Evolutionary conservation across 495 filamentous ascomycete species (phyloP).

Genomic region (Penicillium argentinense): DNA sequence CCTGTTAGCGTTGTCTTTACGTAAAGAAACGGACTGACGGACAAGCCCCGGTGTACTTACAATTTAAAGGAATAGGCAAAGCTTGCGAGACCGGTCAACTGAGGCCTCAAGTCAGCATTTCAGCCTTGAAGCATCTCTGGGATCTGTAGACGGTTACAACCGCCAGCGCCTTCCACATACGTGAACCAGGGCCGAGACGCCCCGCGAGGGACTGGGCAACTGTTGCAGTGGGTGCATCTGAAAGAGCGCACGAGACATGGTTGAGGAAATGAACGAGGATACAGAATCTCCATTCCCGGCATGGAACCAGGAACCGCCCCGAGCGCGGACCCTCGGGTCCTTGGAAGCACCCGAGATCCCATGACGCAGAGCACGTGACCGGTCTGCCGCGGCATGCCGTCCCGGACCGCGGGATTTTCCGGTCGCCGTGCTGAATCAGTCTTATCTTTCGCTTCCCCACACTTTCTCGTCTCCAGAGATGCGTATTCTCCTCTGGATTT

Average conservation of each 20-base stretch:
- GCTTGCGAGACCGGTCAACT: conserved; percentile 61
- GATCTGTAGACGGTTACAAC: too few relatives aligned
- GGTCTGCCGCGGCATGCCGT: conserved; percentile 20
- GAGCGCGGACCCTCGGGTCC: conserved; percentile 1
- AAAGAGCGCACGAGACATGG: conserved; percentile 18
- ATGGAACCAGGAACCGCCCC: background rate
- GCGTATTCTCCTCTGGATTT: conserved; percentile 1
- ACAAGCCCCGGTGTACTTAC: conserved; percentile 29
- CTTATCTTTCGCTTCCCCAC: conserved; percentile 24
- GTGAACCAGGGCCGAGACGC: conserved; percentile 69
- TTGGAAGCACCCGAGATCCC: conserved; percentile 1
- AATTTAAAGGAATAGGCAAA: conserved; percentile 71
- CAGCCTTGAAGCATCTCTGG: too few relatives aligned
- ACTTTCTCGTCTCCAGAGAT: conserved; percentile 17
- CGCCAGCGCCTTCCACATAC: too few relatives aligned
- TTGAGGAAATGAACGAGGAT: conserved; percentile 1
- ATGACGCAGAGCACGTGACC: conserved; percentile 17
- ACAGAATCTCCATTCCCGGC: background rate
- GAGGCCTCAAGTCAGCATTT: conserved; percentile 6
- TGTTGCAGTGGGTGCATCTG: conserved; percentile 69
- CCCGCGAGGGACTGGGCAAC: conserved; percentile 66
- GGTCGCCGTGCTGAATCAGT: conserved; percentile 23
- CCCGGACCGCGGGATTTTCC: conserved; percentile 11
- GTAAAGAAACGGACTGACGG: background rate
- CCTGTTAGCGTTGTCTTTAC: conserved; percentile 7